Evolutionary conservation across 2,329 filamentous ascomycete genomes (phyloP), one percentile per base, ranked within the genome.

Genomic region (Cordyceps farinosa): DNA sequence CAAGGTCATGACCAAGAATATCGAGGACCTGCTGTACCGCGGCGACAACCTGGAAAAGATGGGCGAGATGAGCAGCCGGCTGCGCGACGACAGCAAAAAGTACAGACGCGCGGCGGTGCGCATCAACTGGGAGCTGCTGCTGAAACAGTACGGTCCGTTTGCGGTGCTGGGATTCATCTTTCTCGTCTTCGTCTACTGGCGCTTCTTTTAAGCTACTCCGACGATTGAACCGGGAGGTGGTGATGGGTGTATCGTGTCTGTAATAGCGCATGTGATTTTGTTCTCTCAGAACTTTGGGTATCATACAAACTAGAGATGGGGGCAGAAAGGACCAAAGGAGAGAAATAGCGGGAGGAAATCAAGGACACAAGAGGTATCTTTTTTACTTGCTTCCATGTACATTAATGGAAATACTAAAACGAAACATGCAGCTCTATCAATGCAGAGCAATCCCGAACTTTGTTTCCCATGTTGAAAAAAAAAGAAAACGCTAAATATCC

Each of bases 1-100:
- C 1, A 93, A 97, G 79, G 93, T 99, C 73, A 99, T 99, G 96
- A 98, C 93, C 62, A 98, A 98, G 86, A 99, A 99, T 77, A 98
- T 99, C 69, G 95, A 99, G 82, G 95, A 99, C 76, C 80, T 99
- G 73, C 81, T 99, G 60, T 99, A 99, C 75, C 84, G 96, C 66
- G 95, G 95, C 34, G 95, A 99, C 75, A 95, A 89, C 71, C 79
- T 99, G 69, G 95, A 99, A 79, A 86, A 92, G 71, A 99, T 99
- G 95, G 94, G 95, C 66, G 94, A 98, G 79, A 90, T 97, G 73
- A 96, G 90, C 71, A 90, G 87, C 63, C 82, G 94, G 66, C 78
- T 99, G 74, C 83, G 91, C 67, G 95, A 99, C 74, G 95, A 99
- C 74, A 95, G 90, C 75, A 91, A 89, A 76, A 98, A 97, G 79